These are phyloP conservation scores for Trametes polyzona DNA, from an alignment of 1,284 basidiomycete species.

Conservation along the genomic window DNA sequence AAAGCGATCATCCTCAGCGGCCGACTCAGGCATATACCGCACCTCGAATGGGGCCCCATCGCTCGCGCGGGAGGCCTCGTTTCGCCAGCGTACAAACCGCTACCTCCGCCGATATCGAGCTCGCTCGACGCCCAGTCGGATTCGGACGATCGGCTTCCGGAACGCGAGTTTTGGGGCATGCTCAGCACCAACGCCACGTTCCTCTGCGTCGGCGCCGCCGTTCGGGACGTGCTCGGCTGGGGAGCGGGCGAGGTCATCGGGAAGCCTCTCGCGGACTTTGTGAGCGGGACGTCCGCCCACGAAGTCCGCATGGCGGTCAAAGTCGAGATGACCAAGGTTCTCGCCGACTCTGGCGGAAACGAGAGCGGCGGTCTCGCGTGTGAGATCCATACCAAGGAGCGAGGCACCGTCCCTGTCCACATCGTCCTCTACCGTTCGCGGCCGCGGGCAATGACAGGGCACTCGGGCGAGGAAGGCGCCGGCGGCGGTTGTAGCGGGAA, in stretches of 20 bases:
- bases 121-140: slow-evolving; percentile 10
- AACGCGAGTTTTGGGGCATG: slow-evolving; percentile 63
- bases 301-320: slow-evolving; percentile 26
- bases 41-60: slow-evolving; percentile 63
- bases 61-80: slow-evolving; percentile 51
- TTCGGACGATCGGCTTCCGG: slow-evolving; percentile 20
- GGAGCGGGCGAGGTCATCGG: slow-evolving; percentile 73
- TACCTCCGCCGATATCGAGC: slow-evolving; percentile 3
- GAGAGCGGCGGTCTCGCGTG: slow-evolving; percentile 35
- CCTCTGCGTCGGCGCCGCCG: slow-evolving; percentile 53
- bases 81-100: slow-evolving; percentile 11
- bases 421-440: slow-evolving; percentile 44
- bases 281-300: slow-evolving; percentile 32
- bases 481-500: not conserved
- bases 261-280: slow-evolving; percentile 59
- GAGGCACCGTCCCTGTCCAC: slow-evolving; percentile 35
- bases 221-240: slow-evolving; percentile 66
- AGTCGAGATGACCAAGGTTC: slow-evolving; percentile 28
- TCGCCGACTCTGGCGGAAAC: slow-evolving; percentile 24
- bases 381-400: slow-evolving; percentile 42
- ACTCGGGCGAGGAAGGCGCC: not conserved
- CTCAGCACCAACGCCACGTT: slow-evolving; percentile 55
- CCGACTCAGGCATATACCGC: slow-evolving; percentile 69
- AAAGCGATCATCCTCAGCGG: slow-evolving; percentile 88
- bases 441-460: slow-evolving; percentile 15